Conservation (phyloP, 2,329 filamentous ascomycete genomes). For the Diatrype stigma region DNA sequence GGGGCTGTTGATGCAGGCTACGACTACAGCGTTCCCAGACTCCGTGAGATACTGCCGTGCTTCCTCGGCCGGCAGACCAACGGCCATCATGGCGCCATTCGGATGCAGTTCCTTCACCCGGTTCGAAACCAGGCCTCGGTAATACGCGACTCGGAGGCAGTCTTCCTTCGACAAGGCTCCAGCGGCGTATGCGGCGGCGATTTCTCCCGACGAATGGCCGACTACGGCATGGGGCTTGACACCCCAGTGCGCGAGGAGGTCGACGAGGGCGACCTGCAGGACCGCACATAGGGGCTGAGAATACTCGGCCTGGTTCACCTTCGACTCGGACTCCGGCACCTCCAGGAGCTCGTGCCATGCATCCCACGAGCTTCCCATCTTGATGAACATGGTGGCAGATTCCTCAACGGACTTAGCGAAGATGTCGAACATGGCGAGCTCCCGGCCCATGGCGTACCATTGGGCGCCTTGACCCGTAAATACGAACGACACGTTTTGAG, state of each 20-base stretch:
- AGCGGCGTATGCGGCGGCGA: constrained; percentile 1
- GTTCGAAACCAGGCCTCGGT: background rate
- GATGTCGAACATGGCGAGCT: constrained; percentile 25
- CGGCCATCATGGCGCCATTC: constrained; percentile 3
- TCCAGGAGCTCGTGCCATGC: background rate
- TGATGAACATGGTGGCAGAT: constrained; percentile 22
- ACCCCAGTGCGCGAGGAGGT: background rate
- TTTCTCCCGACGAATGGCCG: constrained; percentile 3
- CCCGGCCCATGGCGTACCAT: constrained; percentile 33
- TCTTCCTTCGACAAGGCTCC: background rate
- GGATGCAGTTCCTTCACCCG: background rate
- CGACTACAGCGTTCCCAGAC: background rate
- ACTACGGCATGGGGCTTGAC: background rate
- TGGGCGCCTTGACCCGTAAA: constrained; percentile 35
- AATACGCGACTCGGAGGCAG: background rate
- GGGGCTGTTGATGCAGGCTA: constrained; percentile 2
- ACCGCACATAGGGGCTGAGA: constrained; percentile 1
- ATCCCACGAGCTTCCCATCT: background rate
- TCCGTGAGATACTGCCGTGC: background rate
- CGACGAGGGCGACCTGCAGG: constrained; percentile 1
- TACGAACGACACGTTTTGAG: constrained; percentile 19
- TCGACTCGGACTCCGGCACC: background rate
- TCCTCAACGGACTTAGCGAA: constrained; percentile 23
- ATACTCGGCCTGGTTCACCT: background rate
- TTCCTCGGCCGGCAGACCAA: background rate